Evolutionary conservation across 495 filamentous ascomycete genomes (phyloP).

Genomic region (Talaromyces adpressus): DNA sequence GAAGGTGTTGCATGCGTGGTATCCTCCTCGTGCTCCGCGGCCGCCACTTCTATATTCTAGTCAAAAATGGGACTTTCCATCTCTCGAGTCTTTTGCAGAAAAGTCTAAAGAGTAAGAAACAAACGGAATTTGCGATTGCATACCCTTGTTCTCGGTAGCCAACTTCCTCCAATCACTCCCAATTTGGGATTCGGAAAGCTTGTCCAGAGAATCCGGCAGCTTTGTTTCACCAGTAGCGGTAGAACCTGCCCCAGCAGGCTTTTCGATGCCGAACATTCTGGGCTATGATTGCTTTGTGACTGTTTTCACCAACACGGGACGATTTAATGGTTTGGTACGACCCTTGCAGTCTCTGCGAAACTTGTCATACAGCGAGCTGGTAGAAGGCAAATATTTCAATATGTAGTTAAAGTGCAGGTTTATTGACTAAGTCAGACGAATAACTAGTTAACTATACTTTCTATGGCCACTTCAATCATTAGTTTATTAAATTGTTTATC

Average conservation of each 20-base stretch:
- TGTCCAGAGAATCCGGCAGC: not conserved
- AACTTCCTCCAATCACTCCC: not conserved
- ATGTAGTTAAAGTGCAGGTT: no score
- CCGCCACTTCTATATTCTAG: not conserved
- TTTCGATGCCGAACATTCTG: not conserved
- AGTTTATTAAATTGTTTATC: no score
- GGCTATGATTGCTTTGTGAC: not conserved
- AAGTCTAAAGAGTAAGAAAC: not conserved
- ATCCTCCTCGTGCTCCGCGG: not conserved
- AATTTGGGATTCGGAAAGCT: slow-evolving; percentile 4
- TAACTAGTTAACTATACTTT: no score
- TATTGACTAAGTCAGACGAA: no score
- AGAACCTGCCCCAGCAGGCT: not conserved
- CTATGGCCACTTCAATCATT: no score
- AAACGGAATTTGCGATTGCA: not conserved
- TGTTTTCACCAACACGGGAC: not conserved
- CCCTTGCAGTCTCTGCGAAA: not conserved
- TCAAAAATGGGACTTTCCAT: not conserved
- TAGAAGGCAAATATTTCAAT: no score
- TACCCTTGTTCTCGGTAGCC: not conserved
- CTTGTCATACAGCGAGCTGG: not conserved
- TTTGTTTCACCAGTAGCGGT: not conserved
- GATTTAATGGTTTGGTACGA: not conserved
- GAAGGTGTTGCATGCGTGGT: not conserved
- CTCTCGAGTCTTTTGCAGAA: not conserved